Evolutionary conservation across 1,284 basidiomycete genomes (phyloP).

Genomic region (Sanguinoderma infundibulare): DNA sequence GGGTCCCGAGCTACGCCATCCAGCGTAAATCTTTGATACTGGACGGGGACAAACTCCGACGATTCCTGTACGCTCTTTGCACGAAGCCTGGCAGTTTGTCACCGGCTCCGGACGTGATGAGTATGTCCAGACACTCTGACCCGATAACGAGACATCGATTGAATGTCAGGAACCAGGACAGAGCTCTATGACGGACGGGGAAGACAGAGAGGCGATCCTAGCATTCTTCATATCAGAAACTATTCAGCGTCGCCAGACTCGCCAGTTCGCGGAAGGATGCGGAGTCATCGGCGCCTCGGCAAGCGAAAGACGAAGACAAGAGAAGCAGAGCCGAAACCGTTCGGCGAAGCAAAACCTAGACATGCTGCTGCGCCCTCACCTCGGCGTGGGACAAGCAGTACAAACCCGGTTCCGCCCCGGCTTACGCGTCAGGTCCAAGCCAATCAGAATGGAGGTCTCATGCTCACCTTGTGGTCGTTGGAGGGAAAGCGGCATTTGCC

Average conservation of each 20-base stretch:
- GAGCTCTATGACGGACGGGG: neutral
- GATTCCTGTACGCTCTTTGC: neutral
- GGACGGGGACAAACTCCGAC: slow-evolving; percentile 11
- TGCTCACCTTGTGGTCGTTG: slow-evolving; percentile 9
- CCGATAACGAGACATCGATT: neutral
- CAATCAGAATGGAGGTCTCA: slow-evolving; percentile 1
- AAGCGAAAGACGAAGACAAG: slow-evolving; percentile 2
- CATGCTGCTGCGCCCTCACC: neutral
- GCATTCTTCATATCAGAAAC: slow-evolving; percentile 15
- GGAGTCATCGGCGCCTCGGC: slow-evolving; percentile 8
- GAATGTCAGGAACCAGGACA: slow-evolving; percentile 18
- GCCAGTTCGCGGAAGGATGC: slow-evolving; percentile 5
- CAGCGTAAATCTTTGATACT: slow-evolving; percentile 11
- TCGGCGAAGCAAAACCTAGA: neutral
- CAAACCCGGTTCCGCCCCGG: neutral
- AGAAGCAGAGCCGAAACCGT: neutral
- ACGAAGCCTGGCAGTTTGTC: neutral
- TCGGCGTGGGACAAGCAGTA: slow-evolving; percentile 17
- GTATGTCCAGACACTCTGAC: neutral
- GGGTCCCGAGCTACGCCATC: slow-evolving; percentile 11
- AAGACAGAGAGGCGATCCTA: slow-evolving; percentile 17
- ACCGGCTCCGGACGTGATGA: slow-evolving; percentile 16
- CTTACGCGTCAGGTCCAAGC: neutral
- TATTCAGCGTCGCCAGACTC: neutral
- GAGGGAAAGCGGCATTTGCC: slow-evolving; percentile 18